Percentiles rank a stretch among this genome's conserved stretches.
Conservation (phyloP, 768 basidiomycete genomes). For the Pseudohyphozyma bogoriensis region DNA sequence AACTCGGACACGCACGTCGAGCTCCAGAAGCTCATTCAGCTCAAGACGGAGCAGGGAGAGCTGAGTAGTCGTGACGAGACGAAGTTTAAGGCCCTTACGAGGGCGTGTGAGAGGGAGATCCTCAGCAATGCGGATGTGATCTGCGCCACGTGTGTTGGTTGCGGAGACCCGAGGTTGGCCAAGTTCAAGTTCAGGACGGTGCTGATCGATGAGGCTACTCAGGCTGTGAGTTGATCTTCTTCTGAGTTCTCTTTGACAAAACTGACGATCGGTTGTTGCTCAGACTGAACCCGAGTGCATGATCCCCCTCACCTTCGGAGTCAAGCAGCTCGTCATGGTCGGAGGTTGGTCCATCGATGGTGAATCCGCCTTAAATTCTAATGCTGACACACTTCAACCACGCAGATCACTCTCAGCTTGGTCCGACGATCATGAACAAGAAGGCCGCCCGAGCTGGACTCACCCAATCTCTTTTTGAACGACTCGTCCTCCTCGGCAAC, state of each 20-base stretch:
- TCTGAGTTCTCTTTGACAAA: not conserved
- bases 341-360: constrained; percentile 74
- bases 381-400: not conserved
- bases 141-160: constrained; percentile 95
- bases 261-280: not conserved
- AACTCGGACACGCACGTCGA: constrained; percentile 86
- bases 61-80: constrained; percentile 91
- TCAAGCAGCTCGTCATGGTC: constrained; percentile 95
- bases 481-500: constrained; percentile 88
- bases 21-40: constrained; percentile 91
- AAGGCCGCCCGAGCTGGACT: constrained; percentile 98
- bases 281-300: constrained; percentile 63
- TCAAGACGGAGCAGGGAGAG: constrained; percentile 97
- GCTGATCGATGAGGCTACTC: constrained; percentile 95
- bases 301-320: constrained; percentile 96
- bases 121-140: constrained; percentile 90
- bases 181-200: constrained; percentile 99
- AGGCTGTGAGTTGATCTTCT: constrained; percentile 39
- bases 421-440: constrained; percentile 99
- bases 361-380: not conserved
- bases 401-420: constrained; percentile 60
- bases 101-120: constrained; percentile 97
- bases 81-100: constrained; percentile 91
- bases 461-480: constrained; percentile 95
- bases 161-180: constrained; percentile 87